Base-by-base conservation (phyloP, 306 rosid genomes). In the Crotalaria pallida region DNA sequence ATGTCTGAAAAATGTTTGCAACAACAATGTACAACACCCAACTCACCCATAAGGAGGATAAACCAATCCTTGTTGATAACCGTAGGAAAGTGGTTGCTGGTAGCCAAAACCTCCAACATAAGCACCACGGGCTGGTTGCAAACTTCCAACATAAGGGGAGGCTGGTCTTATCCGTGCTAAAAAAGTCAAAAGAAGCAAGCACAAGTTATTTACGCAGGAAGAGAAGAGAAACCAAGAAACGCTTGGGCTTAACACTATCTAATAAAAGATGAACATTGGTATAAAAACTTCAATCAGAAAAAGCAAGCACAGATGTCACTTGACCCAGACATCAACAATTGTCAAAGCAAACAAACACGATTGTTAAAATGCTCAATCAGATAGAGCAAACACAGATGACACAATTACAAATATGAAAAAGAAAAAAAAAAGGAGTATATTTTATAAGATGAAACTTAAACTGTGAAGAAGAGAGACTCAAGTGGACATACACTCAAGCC, bases 41-140 rank as follows among this genome's bases (percentile, higher is more conserved):
- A 82, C 98, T 84, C 57, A 93, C 98, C 97, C 96, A 50, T 90
- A 88, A 43, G 89, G 90, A 67, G 98, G 97, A 87, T 86, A 88
- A 75, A 84, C 67, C 67, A 93, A 58, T 65, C 96, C 96, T 77
- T 87, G 97, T 49, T 84, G 96, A 76, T 93, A 90, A 81, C 74
- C 71, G 72, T 90, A 88, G 26, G 97, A 70, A 73, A 85, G 71
- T n/a, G 96, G 93, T 47, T 93, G 98, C 79, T 88, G 98, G 72
- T 86, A 93, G 78, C 96, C 96, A 77, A 75, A 80, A 68, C 80
- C 77, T 78, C 96, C 97, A 18, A 81, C 45, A 16, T 84, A 90
- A 76, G 90, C 62, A 64, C 96, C 92, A 16, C 92, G 87, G 58
- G 83, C 31, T 27, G 88, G 70, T 78, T 83, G 98, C 79, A 86